Conservation (phyloP, 805 yeast species). For the Teunomyces gatunensis region DNA sequence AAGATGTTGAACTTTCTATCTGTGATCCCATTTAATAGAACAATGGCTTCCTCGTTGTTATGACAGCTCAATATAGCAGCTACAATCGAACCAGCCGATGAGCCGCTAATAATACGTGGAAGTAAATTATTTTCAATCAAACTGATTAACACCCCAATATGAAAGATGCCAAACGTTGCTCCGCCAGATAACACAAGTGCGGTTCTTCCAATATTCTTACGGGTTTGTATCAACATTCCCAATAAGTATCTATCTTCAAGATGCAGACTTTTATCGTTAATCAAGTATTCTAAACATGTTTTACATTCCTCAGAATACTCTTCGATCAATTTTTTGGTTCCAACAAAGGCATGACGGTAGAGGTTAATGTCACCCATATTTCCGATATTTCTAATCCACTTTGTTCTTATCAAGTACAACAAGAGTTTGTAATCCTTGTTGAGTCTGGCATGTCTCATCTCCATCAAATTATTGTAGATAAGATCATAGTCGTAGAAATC, state of each 20-base stretch:
- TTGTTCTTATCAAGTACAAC: conserved; percentile 74
- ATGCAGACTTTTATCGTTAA: conserved; percentile 34
- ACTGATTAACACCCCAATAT: conserved; percentile 86
- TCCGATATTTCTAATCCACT: conserved; percentile 82
- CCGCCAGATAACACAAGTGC: conserved; percentile 97
- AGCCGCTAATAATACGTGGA: conserved; percentile 89
- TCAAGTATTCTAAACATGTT: conserved; percentile 37
- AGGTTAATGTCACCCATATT: conserved; percentile 80
- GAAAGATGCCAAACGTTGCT: conserved; percentile 88
- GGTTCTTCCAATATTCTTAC: conserved; percentile 90
- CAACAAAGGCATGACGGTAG: conserved; percentile 75
- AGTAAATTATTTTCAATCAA: conserved; percentile 69
- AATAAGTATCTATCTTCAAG: conserved; percentile 69
- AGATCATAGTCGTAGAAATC: conserved; percentile 71
- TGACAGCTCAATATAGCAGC: conserved; percentile 86
- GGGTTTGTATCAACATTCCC: conserved; percentile 79
- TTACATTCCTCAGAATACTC: conserved; percentile 81
- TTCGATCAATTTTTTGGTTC: conserved; percentile 82
- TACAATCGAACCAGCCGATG: conserved; percentile 94
- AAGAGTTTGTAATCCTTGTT: conserved; percentile 57
- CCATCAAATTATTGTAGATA: conserved; percentile 49
- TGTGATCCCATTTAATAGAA: conserved; percentile 58
- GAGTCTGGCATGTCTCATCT: conserved; percentile 58
- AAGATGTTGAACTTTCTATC: conserved; percentile 54
- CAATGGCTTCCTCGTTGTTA: conserved; percentile 65